Conservation (phyloP, 345 rosid species). For the Camelina laxa region DNA sequence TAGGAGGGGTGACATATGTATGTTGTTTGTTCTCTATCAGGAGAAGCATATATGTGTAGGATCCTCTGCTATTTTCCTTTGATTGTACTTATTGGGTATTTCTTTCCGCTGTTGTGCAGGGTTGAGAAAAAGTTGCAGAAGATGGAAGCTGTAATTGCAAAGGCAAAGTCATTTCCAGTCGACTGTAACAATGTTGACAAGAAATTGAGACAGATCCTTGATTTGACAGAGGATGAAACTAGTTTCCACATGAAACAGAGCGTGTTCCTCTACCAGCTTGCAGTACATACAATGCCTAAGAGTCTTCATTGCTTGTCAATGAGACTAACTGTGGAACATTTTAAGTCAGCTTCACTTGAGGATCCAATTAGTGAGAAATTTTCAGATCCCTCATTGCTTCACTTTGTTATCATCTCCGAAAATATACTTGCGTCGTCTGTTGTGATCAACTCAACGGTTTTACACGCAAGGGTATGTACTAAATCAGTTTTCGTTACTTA, state of each 20-base stretch:
- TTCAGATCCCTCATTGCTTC: constrained; percentile 71
- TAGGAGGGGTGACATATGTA: constrained; percentile 14
- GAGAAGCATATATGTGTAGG: constrained; percentile 21
- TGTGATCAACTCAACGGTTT: constrained; percentile 80
- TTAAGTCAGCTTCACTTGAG: constrained; percentile 57
- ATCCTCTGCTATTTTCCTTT: constrained; percentile 13
- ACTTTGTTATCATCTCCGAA: constrained; percentile 75
- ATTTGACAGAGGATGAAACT: constrained; percentile 90
- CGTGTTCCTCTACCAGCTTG: constrained; percentile 80
- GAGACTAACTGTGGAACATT: constrained; percentile 87
- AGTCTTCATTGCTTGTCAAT: constrained; percentile 93
- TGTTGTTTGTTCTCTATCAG: constrained; percentile 11
- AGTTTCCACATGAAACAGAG: constrained; percentile 84
- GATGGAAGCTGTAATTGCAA: constrained; percentile 72
- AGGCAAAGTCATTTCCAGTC: constrained; percentile 68
- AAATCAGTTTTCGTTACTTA: constrained; percentile 26
- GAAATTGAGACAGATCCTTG: constrained; percentile 90
- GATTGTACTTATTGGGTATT: constrained; percentile 16
- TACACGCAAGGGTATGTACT: constrained; percentile 66
- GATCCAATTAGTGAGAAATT: constrained; percentile 52
- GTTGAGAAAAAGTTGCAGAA: constrained; percentile 65
- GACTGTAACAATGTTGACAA: constrained; percentile 92
- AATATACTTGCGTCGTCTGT: constrained; percentile 91
- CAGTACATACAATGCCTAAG: constrained; percentile 93
- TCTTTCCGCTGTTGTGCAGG: constrained; percentile 49